Percentiles rank a stretch among this genome's conserved stretches.
Conservation (phyloP, 2,329 filamentous ascomycete species). For the Penicillium sp. region DNA sequence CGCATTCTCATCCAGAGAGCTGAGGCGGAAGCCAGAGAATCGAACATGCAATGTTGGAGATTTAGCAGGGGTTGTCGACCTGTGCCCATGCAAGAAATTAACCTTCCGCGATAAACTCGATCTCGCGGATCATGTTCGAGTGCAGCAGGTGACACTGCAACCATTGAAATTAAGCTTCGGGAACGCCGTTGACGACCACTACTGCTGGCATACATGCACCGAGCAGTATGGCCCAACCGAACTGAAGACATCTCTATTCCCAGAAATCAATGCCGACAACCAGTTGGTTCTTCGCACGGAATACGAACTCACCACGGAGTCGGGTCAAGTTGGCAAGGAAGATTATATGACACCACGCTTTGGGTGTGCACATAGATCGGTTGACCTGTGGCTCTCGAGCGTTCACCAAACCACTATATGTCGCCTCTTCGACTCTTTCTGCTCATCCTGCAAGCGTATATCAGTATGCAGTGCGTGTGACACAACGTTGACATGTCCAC, state of each 20-base stretch:
- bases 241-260: constrained; percentile 37
- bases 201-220: constrained; percentile 41
- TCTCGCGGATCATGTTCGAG: constrained; percentile 34
- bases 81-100: constrained; percentile 44
- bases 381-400: constrained; percentile 43
- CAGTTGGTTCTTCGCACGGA: constrained; percentile 38
- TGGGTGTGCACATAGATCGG: constrained; percentile 41
- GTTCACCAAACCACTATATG: constrained; percentile 41
- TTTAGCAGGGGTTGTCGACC: constrained; percentile 39
- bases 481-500: constrained; percentile 35
- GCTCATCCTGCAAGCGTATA: constrained; percentile 38
- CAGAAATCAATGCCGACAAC: constrained; percentile 35
- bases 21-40: constrained; percentile 34
- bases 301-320: constrained; percentile 37
- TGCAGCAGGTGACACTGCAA: constrained; percentile 30
- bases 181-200: constrained; percentile 30
- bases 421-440: constrained; percentile 35
- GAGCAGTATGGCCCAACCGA: constrained; percentile 38
- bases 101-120: constrained; percentile 41
- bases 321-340: constrained; percentile 40
- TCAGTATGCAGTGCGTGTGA: constrained; percentile 39
- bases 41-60: constrained; percentile 38
- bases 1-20: constrained; percentile 35
- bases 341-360: constrained; percentile 42
- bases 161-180: constrained; percentile 32